These are phyloP conservation scores for Solanum sitiens DNA, from an alignment of 257 asterid species.

Conservation along the genomic window DNA sequence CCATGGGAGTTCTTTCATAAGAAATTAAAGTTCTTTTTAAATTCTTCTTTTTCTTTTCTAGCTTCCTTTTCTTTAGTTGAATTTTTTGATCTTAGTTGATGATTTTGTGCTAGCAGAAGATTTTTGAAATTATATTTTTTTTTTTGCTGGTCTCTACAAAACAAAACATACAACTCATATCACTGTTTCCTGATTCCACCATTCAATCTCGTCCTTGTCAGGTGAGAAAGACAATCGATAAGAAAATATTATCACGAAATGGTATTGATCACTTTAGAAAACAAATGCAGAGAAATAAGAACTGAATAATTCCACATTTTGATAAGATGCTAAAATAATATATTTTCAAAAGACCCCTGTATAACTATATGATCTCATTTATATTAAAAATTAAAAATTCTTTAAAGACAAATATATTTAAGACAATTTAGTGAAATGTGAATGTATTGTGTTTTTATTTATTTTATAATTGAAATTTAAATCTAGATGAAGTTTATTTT, in stretches of 20 bases:
- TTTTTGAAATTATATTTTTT: too few relatives aligned
- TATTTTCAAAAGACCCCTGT: not conserved
- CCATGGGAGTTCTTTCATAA: too few relatives aligned
- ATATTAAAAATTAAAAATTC: too few relatives aligned
- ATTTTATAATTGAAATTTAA: too few relatives aligned
- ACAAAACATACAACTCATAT: not conserved
- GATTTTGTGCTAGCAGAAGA: not conserved
- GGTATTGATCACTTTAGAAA: not conserved
- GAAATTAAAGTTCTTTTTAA: too few relatives aligned
- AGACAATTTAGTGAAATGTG: not conserved
- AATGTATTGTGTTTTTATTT: too few relatives aligned
- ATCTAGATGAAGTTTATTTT: not conserved
- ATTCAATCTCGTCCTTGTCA: not conserved
- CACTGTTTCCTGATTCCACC: not conserved
- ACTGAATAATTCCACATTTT: not conserved
- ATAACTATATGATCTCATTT: not conserved
- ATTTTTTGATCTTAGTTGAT: not conserved
- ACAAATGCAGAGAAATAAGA: not conserved
- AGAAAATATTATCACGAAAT: not conserved
- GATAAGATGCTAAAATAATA: not conserved
- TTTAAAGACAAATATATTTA: too few relatives aligned
- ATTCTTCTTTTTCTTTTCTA: too few relatives aligned
- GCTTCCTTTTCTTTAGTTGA: too few relatives aligned
- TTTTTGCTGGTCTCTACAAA: too few relatives aligned
- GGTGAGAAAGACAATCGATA: not conserved